Conservation (phyloP, 768 basidiomycete species). For the Sutorius australiensis region DNA sequence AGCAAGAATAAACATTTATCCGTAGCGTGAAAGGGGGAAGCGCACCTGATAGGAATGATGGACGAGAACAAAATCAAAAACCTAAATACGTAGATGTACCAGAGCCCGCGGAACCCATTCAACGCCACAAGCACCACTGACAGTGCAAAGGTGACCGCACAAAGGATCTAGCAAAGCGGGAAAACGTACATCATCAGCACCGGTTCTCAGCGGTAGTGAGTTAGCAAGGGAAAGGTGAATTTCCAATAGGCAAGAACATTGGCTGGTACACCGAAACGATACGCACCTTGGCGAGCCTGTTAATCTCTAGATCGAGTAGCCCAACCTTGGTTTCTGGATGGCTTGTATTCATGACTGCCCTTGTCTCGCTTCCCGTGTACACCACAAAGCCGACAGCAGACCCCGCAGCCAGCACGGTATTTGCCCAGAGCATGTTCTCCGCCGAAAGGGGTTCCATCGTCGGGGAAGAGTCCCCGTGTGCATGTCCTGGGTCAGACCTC, state of each 20-base stretch:
- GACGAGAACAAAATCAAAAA: slow-evolving; percentile 98
- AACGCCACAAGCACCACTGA: slow-evolving; percentile 90
- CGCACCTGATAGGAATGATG: slow-evolving; percentile 97
- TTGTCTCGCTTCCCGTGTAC: slow-evolving; percentile 92
- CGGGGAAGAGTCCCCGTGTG: slow-evolving; percentile 35
- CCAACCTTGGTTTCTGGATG: slow-evolving; percentile 96
- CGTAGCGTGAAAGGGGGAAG: background rate
- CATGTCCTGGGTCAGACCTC: slow-evolving; percentile 23
- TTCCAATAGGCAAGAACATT: background rate
- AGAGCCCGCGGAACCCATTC: slow-evolving; percentile 92
- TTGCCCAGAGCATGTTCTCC: slow-evolving; percentile 95
- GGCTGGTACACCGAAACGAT: background rate
- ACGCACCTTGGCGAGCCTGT: slow-evolving; percentile 86
- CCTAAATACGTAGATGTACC: slow-evolving; percentile 95
- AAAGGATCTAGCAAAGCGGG: slow-evolving; percentile 65
- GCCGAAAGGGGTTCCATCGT: slow-evolving; percentile 84
- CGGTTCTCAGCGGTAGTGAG: background rate
- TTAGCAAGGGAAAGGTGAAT: background rate
- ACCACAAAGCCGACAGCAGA: slow-evolving; percentile 89
- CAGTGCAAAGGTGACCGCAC: slow-evolving; percentile 87
- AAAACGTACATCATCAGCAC: background rate
- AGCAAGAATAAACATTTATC: background rate
- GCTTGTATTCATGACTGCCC: slow-evolving; percentile 98
- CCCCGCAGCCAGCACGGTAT: slow-evolving; percentile 95
- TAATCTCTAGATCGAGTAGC: slow-evolving; percentile 89